phyloP scores from a whole-genome alignment of 805 yeast species.

The Schwanniomyces polymorphus region DNA sequence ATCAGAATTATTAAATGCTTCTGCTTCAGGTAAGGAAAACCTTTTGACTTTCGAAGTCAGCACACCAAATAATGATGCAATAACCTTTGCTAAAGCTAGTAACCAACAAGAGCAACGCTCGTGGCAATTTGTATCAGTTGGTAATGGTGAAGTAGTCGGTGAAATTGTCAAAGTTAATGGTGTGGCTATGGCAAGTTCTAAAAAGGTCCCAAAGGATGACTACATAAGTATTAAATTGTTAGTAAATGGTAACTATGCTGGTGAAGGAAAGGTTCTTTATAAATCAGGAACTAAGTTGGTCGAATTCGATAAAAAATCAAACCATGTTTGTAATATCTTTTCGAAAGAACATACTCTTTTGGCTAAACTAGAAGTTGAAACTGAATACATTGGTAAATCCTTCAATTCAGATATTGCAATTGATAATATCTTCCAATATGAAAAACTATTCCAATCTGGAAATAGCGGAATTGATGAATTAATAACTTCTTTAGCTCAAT shows the following conservation, averaged over 20 bases:
- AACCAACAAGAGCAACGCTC: slow-evolving; percentile 50
- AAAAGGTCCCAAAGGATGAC: slow-evolving; percentile 47
- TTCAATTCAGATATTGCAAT: slow-evolving; percentile 60
- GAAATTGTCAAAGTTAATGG: slow-evolving; percentile 69
- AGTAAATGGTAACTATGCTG: slow-evolving; percentile 62
- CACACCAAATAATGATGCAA: slow-evolving; percentile 48
- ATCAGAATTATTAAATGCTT: slow-evolving; percentile 27
- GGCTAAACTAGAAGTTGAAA: slow-evolving; percentile 52
- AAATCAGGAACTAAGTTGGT: slow-evolving; percentile 47
- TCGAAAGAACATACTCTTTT: slow-evolving; percentile 36
- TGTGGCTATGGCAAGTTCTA: slow-evolving; percentile 42
- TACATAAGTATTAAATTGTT: slow-evolving; percentile 55
- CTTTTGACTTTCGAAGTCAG: slow-evolving; percentile 55
- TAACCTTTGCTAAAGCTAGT: slow-evolving; percentile 66
- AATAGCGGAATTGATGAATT: slow-evolving; percentile 44
- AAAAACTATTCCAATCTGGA: slow-evolving; percentile 43
- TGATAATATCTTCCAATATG: slow-evolving; percentile 56
- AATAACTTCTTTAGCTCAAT: slow-evolving; percentile 44
- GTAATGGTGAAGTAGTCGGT: slow-evolving; percentile 69
- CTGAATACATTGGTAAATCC: slow-evolving; percentile 68
- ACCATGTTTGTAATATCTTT: slow-evolving; percentile 44
- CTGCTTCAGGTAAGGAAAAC: slow-evolving; percentile 29
- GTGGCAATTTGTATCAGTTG: slow-evolving; percentile 77
- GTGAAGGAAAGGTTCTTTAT: slow-evolving; percentile 55
- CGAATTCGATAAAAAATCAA: slow-evolving; percentile 45